Percentiles rank a stretch among this genome's conserved stretches.
Conservation (phyloP, 805 yeast species). For the Suhomyces faveliae region DNA sequence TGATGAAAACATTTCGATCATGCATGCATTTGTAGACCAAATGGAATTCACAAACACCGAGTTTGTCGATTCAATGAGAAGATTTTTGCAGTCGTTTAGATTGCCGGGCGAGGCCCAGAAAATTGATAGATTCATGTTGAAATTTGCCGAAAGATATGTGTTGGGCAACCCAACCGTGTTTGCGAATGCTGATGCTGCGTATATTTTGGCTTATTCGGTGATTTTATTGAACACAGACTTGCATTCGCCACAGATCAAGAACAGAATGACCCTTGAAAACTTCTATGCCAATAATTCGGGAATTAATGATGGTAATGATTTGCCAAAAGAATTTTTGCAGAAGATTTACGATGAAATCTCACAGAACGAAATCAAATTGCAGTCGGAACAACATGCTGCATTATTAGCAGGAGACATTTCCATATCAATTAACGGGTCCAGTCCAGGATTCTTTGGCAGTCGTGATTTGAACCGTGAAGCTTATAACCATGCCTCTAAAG, state of each 20-base stretch:
- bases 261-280: slow-evolving; percentile 84
- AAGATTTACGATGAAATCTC: slow-evolving; percentile 77
- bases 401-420: slow-evolving; percentile 62
- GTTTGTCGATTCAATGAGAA: slow-evolving; percentile 84
- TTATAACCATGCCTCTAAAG: slow-evolving; percentile 87
- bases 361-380: slow-evolving; percentile 80
- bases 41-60: slow-evolving; percentile 70
- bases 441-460: slow-evolving; percentile 64
- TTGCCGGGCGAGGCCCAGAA: slow-evolving; percentile 98
- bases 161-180: slow-evolving; percentile 87
- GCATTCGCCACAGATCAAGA: slow-evolving; percentile 83
- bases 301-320: slow-evolving; percentile 84
- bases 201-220: slow-evolving; percentile 87
- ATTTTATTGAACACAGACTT: slow-evolving; percentile 92
- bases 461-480: slow-evolving; percentile 76
- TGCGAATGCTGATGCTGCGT: slow-evolving; percentile 91
- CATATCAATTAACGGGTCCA: slow-evolving; percentile 18
- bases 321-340: slow-evolving; percentile 70
- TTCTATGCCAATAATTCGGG: slow-evolving; percentile 87
- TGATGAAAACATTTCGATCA: slow-evolving; percentile 69
- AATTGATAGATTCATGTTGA: slow-evolving; percentile 93
- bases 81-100: slow-evolving; percentile 82
- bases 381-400: slow-evolving; percentile 93
- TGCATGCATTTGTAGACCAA: slow-evolving; percentile 91
- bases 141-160: slow-evolving; percentile 89